Conservation (phyloP, 169 alveolate genomes). For the Plasmodium knowlesi region DNA sequence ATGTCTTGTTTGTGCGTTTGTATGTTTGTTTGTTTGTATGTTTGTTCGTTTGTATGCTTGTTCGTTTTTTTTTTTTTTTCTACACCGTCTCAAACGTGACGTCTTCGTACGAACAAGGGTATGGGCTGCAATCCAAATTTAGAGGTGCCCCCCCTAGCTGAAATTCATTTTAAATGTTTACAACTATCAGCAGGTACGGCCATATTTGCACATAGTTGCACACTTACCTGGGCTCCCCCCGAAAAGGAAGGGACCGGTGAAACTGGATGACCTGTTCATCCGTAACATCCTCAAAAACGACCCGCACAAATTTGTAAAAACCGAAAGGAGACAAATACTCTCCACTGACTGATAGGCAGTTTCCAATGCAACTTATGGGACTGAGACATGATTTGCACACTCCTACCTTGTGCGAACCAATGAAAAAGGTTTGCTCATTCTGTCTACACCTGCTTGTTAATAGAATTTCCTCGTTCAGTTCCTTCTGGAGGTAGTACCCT, state of each 20-base stretch:
- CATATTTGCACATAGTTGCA: background rate
- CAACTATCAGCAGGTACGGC: background rate
- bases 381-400: slow-evolving; percentile 22
- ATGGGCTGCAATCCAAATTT: background rate
- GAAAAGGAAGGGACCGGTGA: slow-evolving; percentile 14
- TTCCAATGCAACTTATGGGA: slow-evolving; percentile 66
- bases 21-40: background rate
- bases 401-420: slow-evolving; percentile 46
- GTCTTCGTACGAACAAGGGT: background rate
- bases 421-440: slow-evolving; percentile 56
- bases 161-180: background rate
- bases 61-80: background rate
- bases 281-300: slow-evolving; percentile 41
- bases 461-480: slow-evolving; percentile 22
- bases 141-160: background rate
- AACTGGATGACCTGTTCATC: slow-evolving; percentile 40
- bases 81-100: background rate
- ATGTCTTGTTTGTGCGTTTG: background rate
- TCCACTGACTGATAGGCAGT: slow-evolving; percentile 37
- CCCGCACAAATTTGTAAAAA: slow-evolving; percentile 43
- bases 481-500: slow-evolving; percentile 20
- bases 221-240: background rate
- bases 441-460: slow-evolving; percentile 45
- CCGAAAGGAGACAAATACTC: slow-evolving; percentile 64
- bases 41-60: too few species aligned